Base-by-base conservation (phyloP, 2,329 filamentous ascomycete genomes). In the Fusarium sp. region DNA sequence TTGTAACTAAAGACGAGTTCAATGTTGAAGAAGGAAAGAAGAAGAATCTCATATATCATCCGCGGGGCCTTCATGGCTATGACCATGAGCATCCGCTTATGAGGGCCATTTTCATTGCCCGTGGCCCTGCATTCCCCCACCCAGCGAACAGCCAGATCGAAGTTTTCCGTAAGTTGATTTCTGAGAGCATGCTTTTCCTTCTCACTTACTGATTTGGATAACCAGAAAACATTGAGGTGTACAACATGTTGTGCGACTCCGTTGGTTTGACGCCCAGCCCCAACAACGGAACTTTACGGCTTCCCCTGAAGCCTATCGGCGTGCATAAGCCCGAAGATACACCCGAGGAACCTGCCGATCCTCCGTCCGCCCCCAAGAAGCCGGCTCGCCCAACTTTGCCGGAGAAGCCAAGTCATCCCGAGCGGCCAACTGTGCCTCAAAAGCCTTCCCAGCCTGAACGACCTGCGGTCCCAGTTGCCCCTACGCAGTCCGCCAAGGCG, bases 181-280 rank as follows among this genome's bases (percentile, higher is more conserved):
- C 12, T 24, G 41, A 18, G n/a, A 54, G 24, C 26, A 30, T 36
- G 22, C 9, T 18, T 11, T 11, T 45, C 38, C 15, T 8, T 9
- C 41, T 39, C 34, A 52, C 39, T 68, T 24, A 51, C 72, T 83
- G 80, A 83, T 79, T 17, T 11, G 10, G 11, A 30, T 76, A 94
- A 93, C 98, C 76, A 96, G 93, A 98, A 89, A 98, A 98, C 74
- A 95, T 90, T 67, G 93, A 98, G 78, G 93, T 98, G 14, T 98
- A 98, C 84, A 98, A 98, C 78, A 94, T 98, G 71, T 83, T 98
- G 50, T 98, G 96, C 81, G 95, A 98, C 82, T 95, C 94, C 1
- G 83, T 98, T 32, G 91, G 92, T 18, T 85, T 98, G 65, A 81
- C 80, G 7, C 93, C 95, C 0, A 87, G 87, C 61, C 89, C 93